phyloP scores from a whole-genome alignment of 192 early-diverging fungal genomes.

The Mortierella alpina region DNA sequence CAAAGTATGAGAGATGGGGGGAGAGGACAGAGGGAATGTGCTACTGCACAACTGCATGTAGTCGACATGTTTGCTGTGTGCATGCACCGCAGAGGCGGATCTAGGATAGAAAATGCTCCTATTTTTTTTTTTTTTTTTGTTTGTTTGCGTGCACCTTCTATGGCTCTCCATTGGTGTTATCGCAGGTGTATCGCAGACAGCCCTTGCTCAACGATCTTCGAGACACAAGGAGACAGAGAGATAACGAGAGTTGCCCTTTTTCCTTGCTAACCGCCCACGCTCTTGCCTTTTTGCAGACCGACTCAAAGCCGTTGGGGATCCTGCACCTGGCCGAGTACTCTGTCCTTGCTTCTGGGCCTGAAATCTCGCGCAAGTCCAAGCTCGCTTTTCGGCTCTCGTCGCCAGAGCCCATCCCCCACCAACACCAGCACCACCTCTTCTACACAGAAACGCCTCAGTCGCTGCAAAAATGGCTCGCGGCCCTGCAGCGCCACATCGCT shows the following conservation, averaged over 20 bases:
- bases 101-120: too few relatives aligned
- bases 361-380: conserved; percentile 50
- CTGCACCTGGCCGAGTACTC: conserved; percentile 41
- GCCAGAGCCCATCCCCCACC: conserved; percentile 29
- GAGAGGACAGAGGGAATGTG: too few relatives aligned
- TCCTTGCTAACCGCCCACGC: neutral
- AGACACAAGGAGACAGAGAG: neutral
- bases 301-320: conserved; percentile 37
- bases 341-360: conserved; percentile 33
- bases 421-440: conserved; percentile 41
- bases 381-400: conserved; percentile 35
- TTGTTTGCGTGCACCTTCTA: too few relatives aligned
- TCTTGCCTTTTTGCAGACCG: conserved; percentile 21
- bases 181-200: neutral
- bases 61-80: too few relatives aligned
- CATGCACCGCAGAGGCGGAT: too few relatives aligned
- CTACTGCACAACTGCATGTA: too few relatives aligned
- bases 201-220: neutral
- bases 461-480: conserved; percentile 35
- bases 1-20: neutral
- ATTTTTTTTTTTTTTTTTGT: too few relatives aligned
- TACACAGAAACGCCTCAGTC: conserved; percentile 25
- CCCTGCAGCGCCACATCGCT: conserved; percentile 37
- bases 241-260: neutral
- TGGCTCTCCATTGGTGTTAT: too few relatives aligned